Conservation (phyloP, 1,139 yeast genomes). For the Saccharomyces hybrid region DNA sequence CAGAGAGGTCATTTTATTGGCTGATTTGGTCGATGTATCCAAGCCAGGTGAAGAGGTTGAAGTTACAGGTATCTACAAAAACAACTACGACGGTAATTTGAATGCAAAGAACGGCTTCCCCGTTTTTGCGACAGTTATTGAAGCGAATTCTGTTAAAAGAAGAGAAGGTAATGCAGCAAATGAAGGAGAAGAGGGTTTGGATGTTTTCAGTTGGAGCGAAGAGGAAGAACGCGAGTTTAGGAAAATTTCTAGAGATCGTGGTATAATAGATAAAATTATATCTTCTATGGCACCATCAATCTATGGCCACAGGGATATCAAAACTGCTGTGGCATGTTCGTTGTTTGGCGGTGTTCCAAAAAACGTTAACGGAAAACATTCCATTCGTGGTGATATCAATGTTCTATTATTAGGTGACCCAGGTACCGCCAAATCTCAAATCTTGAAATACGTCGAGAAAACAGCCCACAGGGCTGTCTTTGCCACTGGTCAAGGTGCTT, state of each 20-base stretch:
- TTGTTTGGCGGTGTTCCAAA: conserved; percentile 94
- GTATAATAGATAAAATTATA: conserved; percentile 80
- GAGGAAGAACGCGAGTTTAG: conserved; percentile 88
- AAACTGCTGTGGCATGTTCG: conserved; percentile 91
- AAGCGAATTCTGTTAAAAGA: conserved; percentile 79
- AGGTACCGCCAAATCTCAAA: too few species aligned
- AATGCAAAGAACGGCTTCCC: conserved; percentile 98
- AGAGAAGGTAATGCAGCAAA: conserved; percentile 48
- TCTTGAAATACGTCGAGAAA: too few species aligned
- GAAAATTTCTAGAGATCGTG: conserved; percentile 63
- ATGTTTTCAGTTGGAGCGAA: conserved; percentile 70
- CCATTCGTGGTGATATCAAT: conserved; percentile 88
- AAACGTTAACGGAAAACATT: conserved; percentile 86
- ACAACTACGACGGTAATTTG: conserved; percentile 84
- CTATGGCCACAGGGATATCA: conserved; percentile 89
- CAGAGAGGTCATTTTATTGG: conserved; percentile 79
- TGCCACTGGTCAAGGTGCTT: conserved; percentile 99
- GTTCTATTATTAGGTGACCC: too few species aligned
- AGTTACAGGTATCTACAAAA: conserved; percentile 87
- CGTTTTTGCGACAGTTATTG: conserved; percentile 89
- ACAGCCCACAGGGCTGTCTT: conserved; percentile 95
- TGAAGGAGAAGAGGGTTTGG: conserved; percentile 40
- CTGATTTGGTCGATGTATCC: conserved; percentile 90
- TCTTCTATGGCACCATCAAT: conserved; percentile 95
- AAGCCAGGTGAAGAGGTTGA: conserved; percentile 98